These are phyloP conservation scores for Alternaria sp. DNA, from an alignment of 2,329 filamentous ascomycete species.

Conservation along the genomic window DNA sequence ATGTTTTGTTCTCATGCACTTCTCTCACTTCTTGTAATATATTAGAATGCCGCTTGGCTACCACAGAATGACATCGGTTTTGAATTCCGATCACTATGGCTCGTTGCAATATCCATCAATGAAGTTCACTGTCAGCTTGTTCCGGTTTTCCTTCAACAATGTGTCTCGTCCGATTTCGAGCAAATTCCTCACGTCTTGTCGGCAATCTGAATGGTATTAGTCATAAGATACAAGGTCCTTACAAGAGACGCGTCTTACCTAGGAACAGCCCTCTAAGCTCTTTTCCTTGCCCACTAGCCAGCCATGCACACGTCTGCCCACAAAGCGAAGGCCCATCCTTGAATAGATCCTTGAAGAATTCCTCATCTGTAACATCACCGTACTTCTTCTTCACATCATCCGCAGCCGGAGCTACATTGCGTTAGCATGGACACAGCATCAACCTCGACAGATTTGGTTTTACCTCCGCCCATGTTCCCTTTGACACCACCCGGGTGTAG, in stretches of 20 bases:
- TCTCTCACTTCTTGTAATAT: neutral
- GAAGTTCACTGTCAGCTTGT: conserved; percentile 41
- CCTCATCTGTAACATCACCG: conserved; percentile 36
- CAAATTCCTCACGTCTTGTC: conserved; percentile 38
- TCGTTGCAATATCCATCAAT: conserved; percentile 43
- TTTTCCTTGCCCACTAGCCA: conserved; percentile 39
- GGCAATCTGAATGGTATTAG: conserved; percentile 28
- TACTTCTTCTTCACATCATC: conserved; percentile 40
- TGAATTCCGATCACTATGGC: conserved; percentile 16
- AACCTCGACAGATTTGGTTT: neutral
- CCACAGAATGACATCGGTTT: neutral
- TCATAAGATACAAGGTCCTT: rapidly evolving
- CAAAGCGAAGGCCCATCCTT: conserved; percentile 39
- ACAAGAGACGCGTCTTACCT: conserved; percentile 16
- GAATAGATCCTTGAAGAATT: conserved; percentile 37
- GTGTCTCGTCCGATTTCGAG: conserved; percentile 35
- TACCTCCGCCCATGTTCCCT: conserved; percentile 38
- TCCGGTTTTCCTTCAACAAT: conserved; percentile 37
- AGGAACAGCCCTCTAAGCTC: conserved; percentile 39
- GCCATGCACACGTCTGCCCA: conserved; percentile 42
- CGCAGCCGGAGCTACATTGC: conserved; percentile 23
- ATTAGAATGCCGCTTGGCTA: neutral
- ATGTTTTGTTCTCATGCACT: neutral
- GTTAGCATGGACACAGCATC: conserved; percentile 9
- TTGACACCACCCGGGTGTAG: conserved; percentile 44